phyloP scores from a whole-genome alignment of 108 stramenopile genomes.

The Fistulifera solaris region DNA sequence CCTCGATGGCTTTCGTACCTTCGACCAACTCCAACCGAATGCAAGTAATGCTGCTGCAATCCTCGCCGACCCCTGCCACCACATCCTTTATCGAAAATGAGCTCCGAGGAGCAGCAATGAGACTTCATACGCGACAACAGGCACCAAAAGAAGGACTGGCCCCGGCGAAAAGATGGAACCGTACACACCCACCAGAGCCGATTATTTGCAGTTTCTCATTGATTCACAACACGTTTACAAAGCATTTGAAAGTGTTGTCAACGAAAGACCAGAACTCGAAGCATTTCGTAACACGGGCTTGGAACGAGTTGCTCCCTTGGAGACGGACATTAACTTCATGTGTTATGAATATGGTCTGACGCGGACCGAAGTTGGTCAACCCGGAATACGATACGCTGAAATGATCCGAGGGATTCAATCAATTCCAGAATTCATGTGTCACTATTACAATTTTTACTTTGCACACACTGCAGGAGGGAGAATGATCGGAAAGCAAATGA shows the following conservation, averaged over 20 bases:
- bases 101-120: slow-evolving; percentile 86
- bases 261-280: slow-evolving; percentile 34
- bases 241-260: slow-evolving; percentile 73
- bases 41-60: too few relatives aligned
- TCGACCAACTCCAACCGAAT: too few relatives aligned
- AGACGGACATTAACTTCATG: slow-evolving; percentile 83
- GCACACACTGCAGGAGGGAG: slow-evolving; percentile 87
- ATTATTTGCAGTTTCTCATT: slow-evolving; percentile 74
- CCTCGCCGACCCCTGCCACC: slow-evolving; percentile 6
- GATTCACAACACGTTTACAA: slow-evolving; percentile 76
- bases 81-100: slow-evolving; percentile 70
- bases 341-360: slow-evolving; percentile 41
- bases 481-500: slow-evolving; percentile 92
- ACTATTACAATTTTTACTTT: slow-evolving; percentile 94
- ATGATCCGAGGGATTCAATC: slow-evolving; percentile 39
- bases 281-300: slow-evolving; percentile 78
- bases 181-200: slow-evolving; percentile 48
- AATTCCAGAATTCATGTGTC: slow-evolving; percentile 86
- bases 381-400: slow-evolving; percentile 50
- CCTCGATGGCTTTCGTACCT: too few relatives aligned
- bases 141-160: slow-evolving; percentile 85
- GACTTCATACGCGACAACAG: slow-evolving; percentile 80
- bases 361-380: slow-evolving; percentile 35
- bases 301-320: slow-evolving; percentile 61
- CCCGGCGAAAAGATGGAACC: slow-evolving; percentile 26